These are phyloP conservation scores for Fusarium sp. DNA, from an alignment of 2,329 filamentous ascomycete genomes.

Conservation along the genomic window DNA sequence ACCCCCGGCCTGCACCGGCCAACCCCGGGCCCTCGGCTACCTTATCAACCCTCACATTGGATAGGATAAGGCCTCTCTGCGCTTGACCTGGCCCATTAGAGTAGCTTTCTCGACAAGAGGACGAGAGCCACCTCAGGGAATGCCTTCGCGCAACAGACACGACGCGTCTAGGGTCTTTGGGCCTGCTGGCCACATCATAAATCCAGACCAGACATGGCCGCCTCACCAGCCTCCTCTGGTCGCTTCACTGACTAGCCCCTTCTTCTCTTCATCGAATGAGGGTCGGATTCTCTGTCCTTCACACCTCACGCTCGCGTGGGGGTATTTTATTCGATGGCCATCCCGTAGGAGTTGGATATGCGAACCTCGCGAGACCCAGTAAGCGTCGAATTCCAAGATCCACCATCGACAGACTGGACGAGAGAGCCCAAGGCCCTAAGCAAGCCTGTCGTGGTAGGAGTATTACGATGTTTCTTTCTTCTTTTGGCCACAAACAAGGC, in stretches of 20 bases:
- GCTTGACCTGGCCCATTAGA: not conserved
- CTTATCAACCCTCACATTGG: conserved; percentile 21
- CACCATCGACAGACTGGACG: not conserved
- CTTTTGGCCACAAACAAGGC: not conserved
- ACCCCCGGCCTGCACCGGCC: conserved; percentile 35
- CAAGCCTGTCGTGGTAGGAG: not conserved
- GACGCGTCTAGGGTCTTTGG: conserved; percentile 5
- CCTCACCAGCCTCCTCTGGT: conserved; percentile 3
- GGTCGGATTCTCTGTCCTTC: conserved; percentile 3
- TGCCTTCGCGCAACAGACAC: conserved; percentile 9
- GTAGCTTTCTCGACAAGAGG: not conserved
- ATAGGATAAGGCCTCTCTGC: conserved; percentile 14
- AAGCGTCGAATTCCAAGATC: conserved; percentile 3
- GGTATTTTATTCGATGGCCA: conserved; percentile 4
- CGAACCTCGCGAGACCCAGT: not conserved
- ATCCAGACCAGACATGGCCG: conserved; percentile 10
- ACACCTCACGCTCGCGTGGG: conserved; percentile 13
- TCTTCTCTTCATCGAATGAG: not conserved
- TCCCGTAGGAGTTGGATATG: not conserved
- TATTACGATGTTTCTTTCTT: not conserved
- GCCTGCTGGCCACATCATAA: conserved; percentile 11
- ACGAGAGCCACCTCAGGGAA: conserved; percentile 10
- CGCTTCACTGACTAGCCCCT: not conserved
- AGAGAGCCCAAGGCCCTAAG: not conserved
- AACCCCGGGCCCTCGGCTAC: conserved; percentile 27